Evolutionary conservation across 176 grass and related monocot genomes (phyloP).

Genomic region (Zea luxurians): DNA sequence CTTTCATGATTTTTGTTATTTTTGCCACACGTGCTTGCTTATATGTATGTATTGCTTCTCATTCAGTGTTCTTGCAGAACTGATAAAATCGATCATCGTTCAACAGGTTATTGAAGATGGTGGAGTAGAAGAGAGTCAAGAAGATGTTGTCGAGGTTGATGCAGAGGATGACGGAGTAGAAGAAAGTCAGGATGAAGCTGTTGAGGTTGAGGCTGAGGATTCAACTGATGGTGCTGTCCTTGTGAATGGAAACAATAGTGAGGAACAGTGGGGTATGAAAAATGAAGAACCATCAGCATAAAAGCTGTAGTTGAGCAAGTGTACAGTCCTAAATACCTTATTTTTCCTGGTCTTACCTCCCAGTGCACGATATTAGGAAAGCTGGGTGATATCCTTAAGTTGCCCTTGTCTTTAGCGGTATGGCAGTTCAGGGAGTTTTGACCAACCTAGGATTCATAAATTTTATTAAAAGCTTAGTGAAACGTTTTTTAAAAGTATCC

Average conservation of each 20-base stretch:
- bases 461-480: not conserved
- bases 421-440: not conserved
- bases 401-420: conserved; percentile 4
- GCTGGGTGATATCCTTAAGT: conserved; percentile 28
- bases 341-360: conserved; percentile 35
- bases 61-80: conserved; percentile 10
- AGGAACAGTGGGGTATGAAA: conserved; percentile 81
- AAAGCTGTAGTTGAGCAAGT: conserved; percentile 66
- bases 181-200: conserved; percentile 55
- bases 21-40: not conserved
- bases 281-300: conserved; percentile 77
- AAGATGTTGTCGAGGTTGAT: conserved; percentile 60
- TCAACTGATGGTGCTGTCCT: conserved; percentile 56
- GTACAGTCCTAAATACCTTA: conserved; percentile 57
- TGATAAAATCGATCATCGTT: conserved; percentile 17
- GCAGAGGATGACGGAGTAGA: conserved; percentile 46
- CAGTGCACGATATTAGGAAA: conserved; percentile 31
- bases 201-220: conserved; percentile 66
- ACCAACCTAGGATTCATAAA: conserved; percentile 3
- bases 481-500: not conserved
- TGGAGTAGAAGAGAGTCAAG: conserved; percentile 41
- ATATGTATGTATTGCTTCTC: not conserved
- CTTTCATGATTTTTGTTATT: conserved; percentile 8
- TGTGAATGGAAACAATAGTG: conserved; percentile 70
- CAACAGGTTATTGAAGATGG: conserved; percentile 41